phyloP scores from a whole-genome alignment of 73 alveolate genomes.

The Symbiodinium pilosum region DNA sequence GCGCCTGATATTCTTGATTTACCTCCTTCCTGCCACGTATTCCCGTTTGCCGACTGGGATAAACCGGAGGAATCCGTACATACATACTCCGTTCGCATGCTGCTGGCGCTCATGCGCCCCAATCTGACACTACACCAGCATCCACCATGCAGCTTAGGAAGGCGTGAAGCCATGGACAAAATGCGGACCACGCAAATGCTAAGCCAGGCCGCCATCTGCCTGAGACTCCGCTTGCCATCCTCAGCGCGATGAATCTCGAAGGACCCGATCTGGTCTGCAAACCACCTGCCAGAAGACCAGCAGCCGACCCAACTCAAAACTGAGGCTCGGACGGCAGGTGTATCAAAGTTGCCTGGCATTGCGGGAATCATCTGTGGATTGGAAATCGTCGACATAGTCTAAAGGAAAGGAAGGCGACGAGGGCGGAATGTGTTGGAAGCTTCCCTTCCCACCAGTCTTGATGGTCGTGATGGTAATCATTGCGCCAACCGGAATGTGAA shows the following conservation, averaged over 20 bases:
- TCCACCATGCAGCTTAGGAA: no score
- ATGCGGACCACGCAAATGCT: no score
- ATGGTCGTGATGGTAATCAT: slow-evolving; percentile 49
- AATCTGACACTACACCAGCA: no score
- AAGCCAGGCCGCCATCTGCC: slow-evolving; percentile 72
- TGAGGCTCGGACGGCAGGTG: neutral
- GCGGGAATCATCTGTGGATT: slow-evolving; percentile 30
- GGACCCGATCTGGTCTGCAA: slow-evolving; percentile 83
- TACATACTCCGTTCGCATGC: no score
- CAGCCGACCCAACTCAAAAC: neutral
- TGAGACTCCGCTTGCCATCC: slow-evolving; percentile 63
- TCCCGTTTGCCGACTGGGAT: no score
- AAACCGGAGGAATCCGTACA: no score
- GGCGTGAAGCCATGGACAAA: no score
- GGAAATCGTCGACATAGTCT: slow-evolving; percentile 49
- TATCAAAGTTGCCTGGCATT: slow-evolving; percentile 71
- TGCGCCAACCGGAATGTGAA: neutral
- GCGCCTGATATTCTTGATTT: no score
- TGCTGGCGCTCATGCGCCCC: no score
- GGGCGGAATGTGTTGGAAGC: slow-evolving; percentile 11
- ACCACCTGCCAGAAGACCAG: slow-evolving; percentile 40
- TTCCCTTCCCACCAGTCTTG: slow-evolving; percentile 39
- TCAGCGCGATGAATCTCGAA: slow-evolving; percentile 32
- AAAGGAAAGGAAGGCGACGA: slow-evolving; percentile 64
- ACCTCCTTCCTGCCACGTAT: no score